A percentile compares a stretch with the other conserved stretches of the same genome.
phyloP scores from a whole-genome alignment of 306 rosid genomes.

The Vachellia pachyceras region DNA sequence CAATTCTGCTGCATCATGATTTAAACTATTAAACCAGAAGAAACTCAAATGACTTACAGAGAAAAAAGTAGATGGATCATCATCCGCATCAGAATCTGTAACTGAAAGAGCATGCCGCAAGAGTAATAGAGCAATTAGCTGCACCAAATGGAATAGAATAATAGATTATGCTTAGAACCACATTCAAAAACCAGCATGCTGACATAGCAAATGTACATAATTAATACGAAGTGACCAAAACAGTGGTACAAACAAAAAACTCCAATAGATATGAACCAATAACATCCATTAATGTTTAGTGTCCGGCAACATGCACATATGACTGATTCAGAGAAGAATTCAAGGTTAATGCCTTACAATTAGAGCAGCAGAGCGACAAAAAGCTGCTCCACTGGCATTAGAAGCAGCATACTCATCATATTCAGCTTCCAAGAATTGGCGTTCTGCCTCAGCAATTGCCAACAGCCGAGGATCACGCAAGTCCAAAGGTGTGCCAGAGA shows the following conservation, averaged over 20 bases:
- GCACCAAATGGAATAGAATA: conserved; percentile 44
- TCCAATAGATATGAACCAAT: conserved; percentile 20
- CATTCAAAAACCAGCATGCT: background rate
- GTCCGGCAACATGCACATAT: background rate
- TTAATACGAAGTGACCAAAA: background rate
- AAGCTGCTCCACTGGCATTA: conserved; percentile 89
- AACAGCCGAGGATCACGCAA: conserved; percentile 90
- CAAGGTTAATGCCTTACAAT: conserved; percentile 64
- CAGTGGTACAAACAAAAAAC: background rate
- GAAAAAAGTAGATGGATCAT: conserved; percentile 75
- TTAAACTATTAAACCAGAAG: conserved; percentile 1
- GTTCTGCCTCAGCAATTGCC: conserved; percentile 98
- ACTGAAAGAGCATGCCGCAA: conserved; percentile 76
- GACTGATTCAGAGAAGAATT: background rate
- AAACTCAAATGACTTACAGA: conserved; percentile 57
- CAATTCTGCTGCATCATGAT: conserved; percentile 7
- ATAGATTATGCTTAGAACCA: conserved; percentile 21
- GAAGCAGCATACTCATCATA: conserved; percentile 94
- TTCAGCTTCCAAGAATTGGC: conserved; percentile 85
- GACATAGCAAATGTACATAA: background rate
- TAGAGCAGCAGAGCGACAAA: conserved; percentile 93
- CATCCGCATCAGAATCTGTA: conserved; percentile 61
- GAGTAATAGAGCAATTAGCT: conserved; percentile 85
- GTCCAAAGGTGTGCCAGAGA: conserved; percentile 96
- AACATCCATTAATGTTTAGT: conserved; percentile 34